phyloP scores from a whole-genome alignment of 1,139 yeast genomes.

The Blastobotrys buckinghamii region DNA sequence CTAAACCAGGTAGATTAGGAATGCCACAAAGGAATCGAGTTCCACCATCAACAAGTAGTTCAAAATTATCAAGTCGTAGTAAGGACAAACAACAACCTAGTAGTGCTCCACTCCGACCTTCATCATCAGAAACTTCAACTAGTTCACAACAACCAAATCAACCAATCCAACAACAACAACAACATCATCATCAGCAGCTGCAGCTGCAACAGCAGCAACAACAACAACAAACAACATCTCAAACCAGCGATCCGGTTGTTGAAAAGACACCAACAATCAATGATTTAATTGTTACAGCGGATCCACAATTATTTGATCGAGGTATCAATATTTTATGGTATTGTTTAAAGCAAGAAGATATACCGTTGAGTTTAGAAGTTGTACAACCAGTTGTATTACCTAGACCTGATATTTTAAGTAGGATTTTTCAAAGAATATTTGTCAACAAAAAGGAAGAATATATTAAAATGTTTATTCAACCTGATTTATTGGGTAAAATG shows the following conservation, averaged over 20 bases:
- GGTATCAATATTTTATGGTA: slow-evolving; percentile 20
- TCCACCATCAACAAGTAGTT: background rate
- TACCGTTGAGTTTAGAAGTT: slow-evolving; percentile 15
- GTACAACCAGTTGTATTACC: slow-evolving; percentile 21
- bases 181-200: too few relatives aligned
- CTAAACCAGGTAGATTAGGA: slow-evolving; percentile 12
- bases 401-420: slow-evolving; percentile 20
- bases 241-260: background rate
- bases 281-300: slow-evolving; percentile 18
- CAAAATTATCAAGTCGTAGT: background rate
- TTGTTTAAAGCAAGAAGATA: slow-evolving; percentile 17
- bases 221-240: too few relatives aligned
- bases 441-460: slow-evolving; percentile 11
- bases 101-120: slow-evolving; percentile 5
- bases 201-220: too few relatives aligned
- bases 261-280: slow-evolving; percentile 12
- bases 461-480: slow-evolving; percentile 14
- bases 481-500: slow-evolving; percentile 18
- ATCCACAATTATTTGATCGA: slow-evolving; percentile 15
- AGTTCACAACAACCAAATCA: background rate
- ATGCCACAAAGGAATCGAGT: slow-evolving; percentile 13
- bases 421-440: slow-evolving; percentile 19
- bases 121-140: background rate
- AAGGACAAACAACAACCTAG: background rate
- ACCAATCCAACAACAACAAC: too few relatives aligned